A percentile compares a stretch with the other conserved stretches of the same genome.
Evolutionary conservation across 169 alveolate genomes (phyloP).

Genomic region (Cyclospora cayetanensis): DNA sequence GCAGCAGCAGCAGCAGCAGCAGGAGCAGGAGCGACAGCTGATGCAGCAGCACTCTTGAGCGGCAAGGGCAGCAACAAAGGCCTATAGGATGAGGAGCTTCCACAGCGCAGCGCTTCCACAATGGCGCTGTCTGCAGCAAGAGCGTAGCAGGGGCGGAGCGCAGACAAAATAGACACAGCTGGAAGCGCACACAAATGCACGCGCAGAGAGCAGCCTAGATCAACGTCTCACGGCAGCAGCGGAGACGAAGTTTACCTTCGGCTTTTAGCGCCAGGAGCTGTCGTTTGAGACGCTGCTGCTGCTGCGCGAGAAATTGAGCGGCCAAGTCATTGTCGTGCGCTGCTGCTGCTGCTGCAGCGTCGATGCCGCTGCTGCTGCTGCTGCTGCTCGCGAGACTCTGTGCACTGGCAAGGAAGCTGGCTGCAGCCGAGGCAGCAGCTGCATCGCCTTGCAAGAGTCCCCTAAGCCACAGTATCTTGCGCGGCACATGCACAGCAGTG

Average conservation of each 20-base stretch:
- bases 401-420: constrained; percentile 21
- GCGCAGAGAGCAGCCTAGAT: neutral
- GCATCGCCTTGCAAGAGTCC: constrained; percentile 49
- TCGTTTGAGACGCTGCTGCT: constrained; percentile 24
- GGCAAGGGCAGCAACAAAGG: constrained; percentile 39
- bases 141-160: neutral
- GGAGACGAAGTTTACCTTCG: constrained; percentile 29
- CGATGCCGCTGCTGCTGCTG: constrained; percentile 26
- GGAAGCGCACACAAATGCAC: neutral
- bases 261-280: constrained; percentile 45
- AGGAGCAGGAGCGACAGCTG: neutral
- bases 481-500: constrained; percentile 4
- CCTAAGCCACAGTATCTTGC: constrained; percentile 60
- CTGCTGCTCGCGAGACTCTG: constrained; percentile 8
- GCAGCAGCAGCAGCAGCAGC: neutral
- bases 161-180: neutral
- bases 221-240: neutral
- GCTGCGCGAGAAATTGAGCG: constrained; percentile 52
- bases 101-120: neutral
- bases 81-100: constrained; percentile 2
- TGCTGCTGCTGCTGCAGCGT: constrained; percentile 37
- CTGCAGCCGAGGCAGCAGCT: constrained; percentile 59
- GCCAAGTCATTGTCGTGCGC: constrained; percentile 22
- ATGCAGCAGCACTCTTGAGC: neutral
- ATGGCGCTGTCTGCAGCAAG: constrained; percentile 24